Evolutionary conservation across 371 early-diverging fungal genomes (phyloP).

Genomic region (Mucor piriformis): DNA sequence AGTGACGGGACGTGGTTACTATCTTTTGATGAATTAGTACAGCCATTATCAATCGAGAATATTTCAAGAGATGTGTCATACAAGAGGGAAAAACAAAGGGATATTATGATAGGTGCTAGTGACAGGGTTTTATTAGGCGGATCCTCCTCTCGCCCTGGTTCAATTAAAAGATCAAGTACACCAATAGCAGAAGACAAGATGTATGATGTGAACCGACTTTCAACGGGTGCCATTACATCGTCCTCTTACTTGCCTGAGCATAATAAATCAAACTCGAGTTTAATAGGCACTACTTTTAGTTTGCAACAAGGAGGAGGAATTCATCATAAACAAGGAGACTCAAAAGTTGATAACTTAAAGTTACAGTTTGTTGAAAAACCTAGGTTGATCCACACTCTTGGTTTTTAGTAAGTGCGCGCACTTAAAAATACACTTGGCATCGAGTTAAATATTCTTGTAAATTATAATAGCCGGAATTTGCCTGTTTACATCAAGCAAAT

Average conservation of each 20-base stretch:
- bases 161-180: not conserved
- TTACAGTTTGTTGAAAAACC: not conserved
- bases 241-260: not conserved
- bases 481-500: constrained; percentile 45
- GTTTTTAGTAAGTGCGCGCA: constrained; percentile 28
- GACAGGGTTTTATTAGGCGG: not conserved
- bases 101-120: not conserved
- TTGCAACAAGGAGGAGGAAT: not conserved
- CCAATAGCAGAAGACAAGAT: not conserved
- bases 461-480: constrained; percentile 55
- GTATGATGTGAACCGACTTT: not conserved
- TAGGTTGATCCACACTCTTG: constrained; percentile 9
- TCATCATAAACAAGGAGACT: not conserved
- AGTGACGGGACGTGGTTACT: constrained; percentile 53
- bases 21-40: constrained; percentile 35
- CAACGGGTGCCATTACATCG: not conserved
- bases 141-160: not conserved
- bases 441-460: too few species aligned
- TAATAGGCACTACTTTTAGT: not conserved
- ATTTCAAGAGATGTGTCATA: not conserved
- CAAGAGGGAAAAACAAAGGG: not conserved
- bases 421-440: too few species aligned
- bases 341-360: not conserved
- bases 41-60: constrained; percentile 8
- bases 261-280: not conserved